Percentiles rank a stretch among this genome's conserved stretches.
Conservation (phyloP, 495 filamentous ascomycete genomes). For the Penicillium parvum region DNA sequence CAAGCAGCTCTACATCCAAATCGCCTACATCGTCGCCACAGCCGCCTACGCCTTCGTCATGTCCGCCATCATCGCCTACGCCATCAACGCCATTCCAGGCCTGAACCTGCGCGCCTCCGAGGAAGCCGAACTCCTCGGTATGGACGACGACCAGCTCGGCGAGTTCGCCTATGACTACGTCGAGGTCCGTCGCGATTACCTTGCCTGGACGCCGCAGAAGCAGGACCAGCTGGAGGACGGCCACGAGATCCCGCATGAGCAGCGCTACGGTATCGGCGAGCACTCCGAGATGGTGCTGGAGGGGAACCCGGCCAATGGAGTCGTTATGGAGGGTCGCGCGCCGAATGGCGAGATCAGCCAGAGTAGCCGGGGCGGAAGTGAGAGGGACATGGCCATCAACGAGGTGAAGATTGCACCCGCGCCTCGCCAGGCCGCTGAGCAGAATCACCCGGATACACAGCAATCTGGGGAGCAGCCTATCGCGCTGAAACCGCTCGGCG, state of each 20-base stretch:
- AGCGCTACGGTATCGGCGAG: conserved; percentile 77
- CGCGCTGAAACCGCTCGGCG: conserved; percentile 18
- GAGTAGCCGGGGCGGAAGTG: conserved; percentile 37
- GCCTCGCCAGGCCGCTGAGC: conserved; percentile 33
- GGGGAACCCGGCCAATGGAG: conserved; percentile 51
- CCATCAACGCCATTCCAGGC: conserved; percentile 83
- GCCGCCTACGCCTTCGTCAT: conserved; percentile 79
- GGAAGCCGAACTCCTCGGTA: conserved; percentile 95
- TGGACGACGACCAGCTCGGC: conserved; percentile 98
- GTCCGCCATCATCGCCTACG: conserved; percentile 75
- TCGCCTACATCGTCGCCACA: conserved; percentile 80
- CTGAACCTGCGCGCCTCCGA: conserved; percentile 87
- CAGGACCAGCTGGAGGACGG: conserved; percentile 56
- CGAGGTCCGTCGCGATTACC: conserved; percentile 93
- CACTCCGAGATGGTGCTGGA: conserved; percentile 71
- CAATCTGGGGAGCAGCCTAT: conserved; percentile 9
- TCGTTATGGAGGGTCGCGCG: conserved; percentile 49
- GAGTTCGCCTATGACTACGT: conserved; percentile 99
- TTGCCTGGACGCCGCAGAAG: conserved; percentile 92
- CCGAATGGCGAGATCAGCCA: conserved; percentile 45
- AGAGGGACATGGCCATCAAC: conserved; percentile 31
- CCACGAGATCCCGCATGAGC: conserved; percentile 59
- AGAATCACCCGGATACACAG: conserved; percentile 18
- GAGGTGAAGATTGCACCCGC: conserved; percentile 36
- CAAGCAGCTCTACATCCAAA: conserved; percentile 83